Evolutionary conservation across 2,329 filamentous ascomycete species (phyloP), one percentile per base, ranked within the genome.

Genomic region (Aspergillus vadensis): DNA sequence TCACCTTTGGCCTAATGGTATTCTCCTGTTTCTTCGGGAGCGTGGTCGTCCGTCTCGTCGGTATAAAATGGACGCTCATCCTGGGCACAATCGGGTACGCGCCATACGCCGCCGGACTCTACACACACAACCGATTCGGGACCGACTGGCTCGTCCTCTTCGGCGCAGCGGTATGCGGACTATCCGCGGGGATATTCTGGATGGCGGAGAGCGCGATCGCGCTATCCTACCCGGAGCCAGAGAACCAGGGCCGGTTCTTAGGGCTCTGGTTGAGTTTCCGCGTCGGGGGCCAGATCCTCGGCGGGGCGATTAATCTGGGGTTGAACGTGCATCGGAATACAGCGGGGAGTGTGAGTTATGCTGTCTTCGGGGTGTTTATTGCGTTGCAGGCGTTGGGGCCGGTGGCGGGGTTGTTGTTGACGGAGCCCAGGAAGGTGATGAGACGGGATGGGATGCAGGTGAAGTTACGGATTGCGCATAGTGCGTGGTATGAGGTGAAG

Each of bases 161-260:
- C 8, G 89, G 88, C 0, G 88, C 87, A 0, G 87, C 87, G 0
- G 77, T 89, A 0, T 91, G 89, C 63, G 89, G 89, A 17, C 81
- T 91, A 32, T 88, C 86, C 0, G 89, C 89, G 0, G 89, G 89
- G 0, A 80, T 91, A 0, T 91, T 91, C 74, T 92, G 89, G 89
- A 87, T 87, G 80, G 85, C 88, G 0, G 89, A 92, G 74, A 87
- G 87, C 0, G 88, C 89, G 0, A 90, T 92, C 59, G 88, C 88
- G 0, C 84, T 91, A 19, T 82, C 86, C 0, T 92, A 92, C 64
- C 88, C 89, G 0, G 89, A 91, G 67, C 87, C 88, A 0, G 86
- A 85, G 69, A 89, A 89, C 51, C 83, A 85, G 56, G 88, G 87
- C 0, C 82, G 82, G 15, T 85, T 86, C 17, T 77, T 91, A 0